phyloP scores from a whole-genome alignment of 192 early-diverging fungal genomes.

The Coemansia sp. region DNA sequence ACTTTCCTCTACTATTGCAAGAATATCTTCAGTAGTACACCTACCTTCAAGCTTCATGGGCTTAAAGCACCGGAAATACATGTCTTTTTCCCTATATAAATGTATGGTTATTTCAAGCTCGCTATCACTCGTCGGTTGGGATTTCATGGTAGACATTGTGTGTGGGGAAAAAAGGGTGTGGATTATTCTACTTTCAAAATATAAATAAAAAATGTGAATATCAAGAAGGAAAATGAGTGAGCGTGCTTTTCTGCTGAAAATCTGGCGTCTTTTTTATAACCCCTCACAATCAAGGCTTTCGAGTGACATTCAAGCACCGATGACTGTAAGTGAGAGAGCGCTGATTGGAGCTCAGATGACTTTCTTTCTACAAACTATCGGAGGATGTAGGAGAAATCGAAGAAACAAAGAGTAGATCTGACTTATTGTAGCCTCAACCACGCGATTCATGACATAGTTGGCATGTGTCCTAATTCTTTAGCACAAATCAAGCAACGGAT shows the following conservation, averaged over 20 bases:
- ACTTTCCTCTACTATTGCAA: not conserved
- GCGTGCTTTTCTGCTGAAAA: not conserved
- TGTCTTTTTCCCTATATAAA: not conserved
- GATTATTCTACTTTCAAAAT: not conserved
- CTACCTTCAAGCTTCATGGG: conserved; percentile 1
- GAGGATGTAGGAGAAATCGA: not conserved
- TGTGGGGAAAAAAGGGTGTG: not conserved
- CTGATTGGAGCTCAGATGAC: not conserved
- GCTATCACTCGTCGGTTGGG: not conserved
- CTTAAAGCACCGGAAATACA: not conserved
- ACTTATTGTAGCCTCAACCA: not conserved
- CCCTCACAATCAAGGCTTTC: not conserved
- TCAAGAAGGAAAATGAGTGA: not conserved
- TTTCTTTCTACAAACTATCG: not conserved
- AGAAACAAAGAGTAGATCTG: not conserved
- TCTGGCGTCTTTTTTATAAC: not conserved
- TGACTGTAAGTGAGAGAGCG: not conserved
- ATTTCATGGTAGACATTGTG: not conserved
- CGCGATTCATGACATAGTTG: not conserved
- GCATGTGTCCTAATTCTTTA: not conserved
- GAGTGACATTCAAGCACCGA: not conserved
- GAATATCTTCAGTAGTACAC: not conserved
- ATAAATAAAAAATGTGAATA: not conserved
- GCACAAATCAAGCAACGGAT: not conserved
- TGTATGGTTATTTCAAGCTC: conserved; percentile 1